Base-by-base conservation (phyloP, 176 grass and related monocot genomes). In the Chloris gayana region DNA sequence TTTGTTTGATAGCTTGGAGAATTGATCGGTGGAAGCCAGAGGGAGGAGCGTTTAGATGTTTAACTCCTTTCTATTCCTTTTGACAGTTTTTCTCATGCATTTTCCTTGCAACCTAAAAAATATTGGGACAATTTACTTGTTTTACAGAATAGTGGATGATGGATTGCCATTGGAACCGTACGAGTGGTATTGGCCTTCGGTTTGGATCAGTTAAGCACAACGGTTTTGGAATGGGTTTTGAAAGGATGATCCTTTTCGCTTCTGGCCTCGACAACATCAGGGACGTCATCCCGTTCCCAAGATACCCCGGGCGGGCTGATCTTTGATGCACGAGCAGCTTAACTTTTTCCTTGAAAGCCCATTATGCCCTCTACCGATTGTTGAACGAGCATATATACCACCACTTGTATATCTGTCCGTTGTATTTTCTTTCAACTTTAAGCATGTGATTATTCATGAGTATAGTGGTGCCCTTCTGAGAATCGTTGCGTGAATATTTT, bases 11-110 rank as follows among this genome's bases (percentile, higher is more conserved):
- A 97, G 95, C 89, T 97, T 87, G 95, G 95, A 30, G 91, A 97
- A 54, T 71, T 97, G 67, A 84, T 97, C 64, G 89, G 91, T 71
- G 94, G 94, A 94, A 97, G 94, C 87, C 94, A 97, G 88, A 97
- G 95, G 67, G 44, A 97, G 74, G 95, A 97, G 41, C 83, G 95
- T 61, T 67, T 97, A 86, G 85, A 68, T n/a, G n/a, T n/a, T n/a
- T n/a, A n/a, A n/a, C n/a, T n/a, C n/a, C n/a, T n/a, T n/a, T n/a
- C n/a, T n/a, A n/a, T n/a, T n/a, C n/a, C n/a, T n/a, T n/a, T n/a
- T n/a, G n/a, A n/a, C n/a, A n/a, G n/a, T n/a, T n/a, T n/a, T n/a
- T n/a, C n/a, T n/a, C n/a, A n/a, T n/a, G n/a, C n/a, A n/a, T n/a
- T n/a, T n/a, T n/a, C n/a, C n/a, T n/a, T n/a, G n/a, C n/a, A n/a